Evolutionary conservation across 768 basidiomycete species (phyloP).

Genomic region (Boletus huronensis): DNA sequence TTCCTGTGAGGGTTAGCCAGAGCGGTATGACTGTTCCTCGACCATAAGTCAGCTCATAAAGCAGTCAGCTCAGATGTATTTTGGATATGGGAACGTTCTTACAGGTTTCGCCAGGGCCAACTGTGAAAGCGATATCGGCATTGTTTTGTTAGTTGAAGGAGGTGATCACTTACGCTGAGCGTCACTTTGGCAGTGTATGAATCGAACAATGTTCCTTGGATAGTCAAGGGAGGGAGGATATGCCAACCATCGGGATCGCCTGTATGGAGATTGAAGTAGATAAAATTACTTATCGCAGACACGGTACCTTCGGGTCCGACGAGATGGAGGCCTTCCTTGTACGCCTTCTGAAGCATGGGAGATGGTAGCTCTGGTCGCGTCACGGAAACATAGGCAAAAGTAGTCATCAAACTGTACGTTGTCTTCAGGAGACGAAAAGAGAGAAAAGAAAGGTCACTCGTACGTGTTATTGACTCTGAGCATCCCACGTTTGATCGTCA

Average conservation of each 20-base stretch:
- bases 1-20: slow-evolving; percentile 41
- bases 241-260: slow-evolving; percentile 42
- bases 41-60: slow-evolving; percentile 44
- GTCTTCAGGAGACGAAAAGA: not conserved
- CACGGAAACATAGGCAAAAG: slow-evolving; percentile 34
- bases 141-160: not conserved
- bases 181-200: slow-evolving; percentile 28
- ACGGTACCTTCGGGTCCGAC: slow-evolving; percentile 33
- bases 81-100: slow-evolving; percentile 7
- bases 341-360: slow-evolving; percentile 35
- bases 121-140: slow-evolving; percentile 25
- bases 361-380: slow-evolving; percentile 36
- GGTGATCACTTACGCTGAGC: slow-evolving; percentile 29
- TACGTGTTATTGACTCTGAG: slow-evolving; percentile 52
- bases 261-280: not conserved
- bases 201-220: slow-evolving; percentile 37
- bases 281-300: not conserved
- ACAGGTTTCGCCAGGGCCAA: slow-evolving; percentile 50
- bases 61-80: not conserved
- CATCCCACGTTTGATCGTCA: slow-evolving; percentile 46
- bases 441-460: not conserved
- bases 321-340: slow-evolving; percentile 30
- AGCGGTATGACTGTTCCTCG: slow-evolving; percentile 52
- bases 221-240: slow-evolving; percentile 27
- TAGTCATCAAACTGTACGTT: slow-evolving; percentile 29